phyloP scores from a whole-genome alignment of 768 basidiomycete species.

The Suillus sp. region DNA sequence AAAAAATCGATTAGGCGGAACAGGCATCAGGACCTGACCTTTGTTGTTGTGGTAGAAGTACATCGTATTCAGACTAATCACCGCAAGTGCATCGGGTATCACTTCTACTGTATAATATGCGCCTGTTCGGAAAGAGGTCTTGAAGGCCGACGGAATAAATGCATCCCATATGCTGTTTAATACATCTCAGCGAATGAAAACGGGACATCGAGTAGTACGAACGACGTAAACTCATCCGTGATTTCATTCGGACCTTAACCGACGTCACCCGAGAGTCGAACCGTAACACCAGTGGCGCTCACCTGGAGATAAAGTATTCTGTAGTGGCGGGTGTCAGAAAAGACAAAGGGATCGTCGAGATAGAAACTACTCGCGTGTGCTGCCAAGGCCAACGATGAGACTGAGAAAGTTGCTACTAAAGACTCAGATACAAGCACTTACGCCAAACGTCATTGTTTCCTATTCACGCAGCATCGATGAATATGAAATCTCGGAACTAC shows the following conservation, averaged over 20 bases:
- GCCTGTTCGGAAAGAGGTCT: slow-evolving; percentile 79
- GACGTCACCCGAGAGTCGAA: slow-evolving; percentile 12
- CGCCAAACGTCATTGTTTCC: slow-evolving; percentile 95
- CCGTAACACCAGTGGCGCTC: slow-evolving; percentile 17
- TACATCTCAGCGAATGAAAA: slow-evolving; percentile 12
- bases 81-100: slow-evolving; percentile 71
- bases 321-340: slow-evolving; percentile 18
- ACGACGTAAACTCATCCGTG: slow-evolving; percentile 71
- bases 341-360: slow-evolving; percentile 3
- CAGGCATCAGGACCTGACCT: slow-evolving; percentile 44
- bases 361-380: slow-evolving; percentile 53
- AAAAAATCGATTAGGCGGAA: slow-evolving; percentile 14
- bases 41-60: slow-evolving; percentile 92
- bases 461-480: slow-evolving; percentile 28
- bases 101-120: slow-evolving; percentile 84
- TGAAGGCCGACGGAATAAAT: slow-evolving; percentile 79
- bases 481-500: slow-evolving; percentile 1
- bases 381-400: slow-evolving; percentile 22
- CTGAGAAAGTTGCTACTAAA: slow-evolving; percentile 2
- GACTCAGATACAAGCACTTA: slow-evolving; percentile 41
- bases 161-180: slow-evolving; percentile 70
- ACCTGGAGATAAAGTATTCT: slow-evolving; percentile 74
- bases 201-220: slow-evolving; percentile 27
- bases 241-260: slow-evolving; percentile 64
- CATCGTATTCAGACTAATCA: slow-evolving; percentile 86